Conservation (phyloP, 169 alveolate genomes). For the Plasmodium yoelii region DNA sequence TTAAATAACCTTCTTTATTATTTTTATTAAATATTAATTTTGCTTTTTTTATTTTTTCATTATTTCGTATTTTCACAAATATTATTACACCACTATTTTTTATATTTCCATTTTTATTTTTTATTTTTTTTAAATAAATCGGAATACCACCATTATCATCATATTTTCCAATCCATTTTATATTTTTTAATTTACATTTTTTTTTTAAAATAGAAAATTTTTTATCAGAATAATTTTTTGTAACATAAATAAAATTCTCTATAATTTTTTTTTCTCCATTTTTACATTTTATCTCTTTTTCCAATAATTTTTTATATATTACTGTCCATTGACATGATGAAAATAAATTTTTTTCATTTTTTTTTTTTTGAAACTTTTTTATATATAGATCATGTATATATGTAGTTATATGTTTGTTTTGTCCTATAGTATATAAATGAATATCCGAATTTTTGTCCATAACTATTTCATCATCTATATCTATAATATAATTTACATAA, state of each 20-base stretch:
- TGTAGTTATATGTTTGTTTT: constrained; percentile 41
- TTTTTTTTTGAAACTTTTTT: not conserved
- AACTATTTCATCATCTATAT: constrained; percentile 34
- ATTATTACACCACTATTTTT: not conserved
- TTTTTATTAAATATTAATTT: not conserved
- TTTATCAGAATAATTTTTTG: constrained; percentile 18
- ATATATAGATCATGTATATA: constrained; percentile 41
- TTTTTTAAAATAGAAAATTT: constrained; percentile 14
- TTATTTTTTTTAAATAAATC: constrained; percentile 7
- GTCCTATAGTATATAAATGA: constrained; percentile 66
- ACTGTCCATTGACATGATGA: constrained; percentile 70
- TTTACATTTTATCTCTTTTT: not conserved
- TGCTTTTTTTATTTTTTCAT: constrained; percentile 65
- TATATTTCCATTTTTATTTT: not conserved
- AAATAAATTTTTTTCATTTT: constrained; percentile 9
- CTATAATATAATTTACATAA: constrained; percentile 40
- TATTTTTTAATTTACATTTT: constrained; percentile 18
- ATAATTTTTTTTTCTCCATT: not conserved
- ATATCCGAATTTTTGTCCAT: constrained; percentile 38
- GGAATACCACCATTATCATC: not conserved
- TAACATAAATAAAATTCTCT: constrained; percentile 53
- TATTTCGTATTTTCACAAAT: constrained; percentile 46
- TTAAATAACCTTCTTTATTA: constrained; percentile 9
- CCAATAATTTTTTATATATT: constrained; percentile 36
- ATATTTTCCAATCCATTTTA: constrained; percentile 19